Base-by-base conservation (phyloP, 768 basidiomycete species). In the Boletus tylopilopsis region DNA sequence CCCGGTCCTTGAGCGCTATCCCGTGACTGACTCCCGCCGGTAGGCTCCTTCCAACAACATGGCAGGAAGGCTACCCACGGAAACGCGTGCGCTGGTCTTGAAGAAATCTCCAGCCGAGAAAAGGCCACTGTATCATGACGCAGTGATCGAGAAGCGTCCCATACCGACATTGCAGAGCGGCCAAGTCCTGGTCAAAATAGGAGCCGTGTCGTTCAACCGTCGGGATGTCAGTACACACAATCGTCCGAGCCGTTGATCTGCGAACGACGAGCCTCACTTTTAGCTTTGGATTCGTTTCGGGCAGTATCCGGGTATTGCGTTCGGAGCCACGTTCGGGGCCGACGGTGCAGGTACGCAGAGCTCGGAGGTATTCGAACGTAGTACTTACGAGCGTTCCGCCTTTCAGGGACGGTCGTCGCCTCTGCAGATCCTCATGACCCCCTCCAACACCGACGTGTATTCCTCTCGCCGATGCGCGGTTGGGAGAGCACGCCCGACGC, bases 241-340 rank as follows among this genome's bases (percentile, higher is more conserved):
- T n/a, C n/a, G n/a, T n/a, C n/a, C n/a, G n/a, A n/a, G n/a, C n/a
- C n/a, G n/a, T n/a, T n/a, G n/a, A n/a, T n/a, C n/a, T n/a, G n/a
- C n/a, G 10, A 16, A 36, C 15, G 4, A 27, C 7, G 43, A 45
- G 39, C 13, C 30, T 41, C 25, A 13, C 29, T 23, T 16, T 54
- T 43, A 91, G 87, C 70, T 88, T 11, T 91, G 89, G 89, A 80
- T 87, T 29, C 75, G 86, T 21, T 76, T 75, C 49, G 85, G 84
- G 10, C 68, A 71, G 60, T 90, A 91, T 58, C 87, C 88, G 0
- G 71, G 72, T 9, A 82, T 90, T 38, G 68, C 66, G 2, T 63
- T 78, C 25, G 87, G 80, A 16, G 78, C 71, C 45, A 77, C 81
- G 16, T 75, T 87, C 10, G 89, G 88, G 13, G 75, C 81, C 22